Base-by-base conservation (phyloP, 805 yeast genomes). In the Blastobotrys attinorum region DNA sequence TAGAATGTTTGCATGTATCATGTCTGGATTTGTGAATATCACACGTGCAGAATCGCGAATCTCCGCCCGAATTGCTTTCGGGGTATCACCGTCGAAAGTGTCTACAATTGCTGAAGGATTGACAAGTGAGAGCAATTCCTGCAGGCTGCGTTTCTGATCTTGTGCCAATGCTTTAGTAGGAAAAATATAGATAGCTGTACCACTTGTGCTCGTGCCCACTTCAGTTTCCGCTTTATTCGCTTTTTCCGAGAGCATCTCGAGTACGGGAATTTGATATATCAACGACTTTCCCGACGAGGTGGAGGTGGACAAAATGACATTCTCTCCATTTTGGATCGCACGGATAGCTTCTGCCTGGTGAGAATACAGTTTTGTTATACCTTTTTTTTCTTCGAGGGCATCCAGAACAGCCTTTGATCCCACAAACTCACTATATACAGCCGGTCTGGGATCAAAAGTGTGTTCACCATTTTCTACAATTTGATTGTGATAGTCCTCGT, bases 161-260 rank as follows among this genome's bases (percentile, higher is more conserved):
- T 92, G 98, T 0, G 99, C 97, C 41, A 92, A 68, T 0, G 99
- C 98, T 58, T 92, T 92, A 0, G 99, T 92, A 2, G 99, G 99
- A 55, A 92, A 92, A 10, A 92, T 79, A 54, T 83, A 88, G 69
- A 94, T 69, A 7, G 96, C 83, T 0, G 95, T 84, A n/a, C n/a
- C n/a, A n/a, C n/a, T n/a, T n/a, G n/a, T n/a, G n/a, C n/a, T n/a
- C n/a, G n/a, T n/a, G n/a, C n/a, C n/a, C 7, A 11, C 11, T 25
- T 25, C 29, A 11, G 29, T 7, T 25, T 46, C 41, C 15, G 40
- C 21, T 6, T 39, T 21, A 3, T 55, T 38, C 1, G 56, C 52
- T n/a, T n/a, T n/a, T n/a, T n/a, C n/a, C n/a, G n/a, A n/a, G n/a
- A n/a, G n/a, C n/a, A n/a, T n/a, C n/a, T 64, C 65, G 40, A 89